Conservation (phyloP, 257 asterid species). For the Agastache rugosa region DNA sequence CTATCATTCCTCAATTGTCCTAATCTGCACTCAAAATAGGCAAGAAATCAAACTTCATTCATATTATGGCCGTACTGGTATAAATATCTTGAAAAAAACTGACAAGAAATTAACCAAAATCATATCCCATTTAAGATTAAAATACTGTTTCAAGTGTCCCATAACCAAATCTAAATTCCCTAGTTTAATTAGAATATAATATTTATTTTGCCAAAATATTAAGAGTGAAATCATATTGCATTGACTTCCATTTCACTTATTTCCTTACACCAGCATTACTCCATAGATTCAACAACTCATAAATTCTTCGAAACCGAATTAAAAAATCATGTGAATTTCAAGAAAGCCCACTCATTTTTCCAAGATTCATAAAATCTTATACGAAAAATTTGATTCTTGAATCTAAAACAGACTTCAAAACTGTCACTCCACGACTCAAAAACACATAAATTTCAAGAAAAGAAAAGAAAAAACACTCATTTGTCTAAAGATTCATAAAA, state of each 20-base stretch:
- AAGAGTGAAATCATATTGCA: slow-evolving; percentile 23
- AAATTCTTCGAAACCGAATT: slow-evolving; percentile 22
- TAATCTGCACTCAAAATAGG: slow-evolving; percentile 28
- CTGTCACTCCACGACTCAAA: neutral
- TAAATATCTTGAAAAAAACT: neutral
- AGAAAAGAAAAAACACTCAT: neutral
- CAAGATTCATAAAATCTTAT: slow-evolving; percentile 13
- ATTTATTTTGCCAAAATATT: slow-evolving; percentile 1
- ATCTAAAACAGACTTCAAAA: slow-evolving; percentile 3
- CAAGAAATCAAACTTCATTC: slow-evolving; percentile 17
- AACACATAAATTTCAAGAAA: neutral
- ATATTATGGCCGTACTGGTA: neutral
- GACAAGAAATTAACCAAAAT: neutral
- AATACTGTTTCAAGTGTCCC: slow-evolving; percentile 9
- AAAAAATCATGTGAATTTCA: slow-evolving; percentile 30
- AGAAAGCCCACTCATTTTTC: neutral
- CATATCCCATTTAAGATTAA: neutral
- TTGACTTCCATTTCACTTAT: slow-evolving; percentile 5
- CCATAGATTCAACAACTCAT: neutral
- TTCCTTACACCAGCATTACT: slow-evolving; percentile 34
- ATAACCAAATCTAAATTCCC: slow-evolving; percentile 29
- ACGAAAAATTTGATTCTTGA: neutral
- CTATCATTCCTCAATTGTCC: slow-evolving; percentile 56
- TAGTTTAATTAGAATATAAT: neutral
- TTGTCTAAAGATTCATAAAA: slow-evolving; percentile 9